Evolutionary conservation across 1,139 yeast genomes (phyloP).

Genomic region (Yamadazyma diddensiae): DNA sequence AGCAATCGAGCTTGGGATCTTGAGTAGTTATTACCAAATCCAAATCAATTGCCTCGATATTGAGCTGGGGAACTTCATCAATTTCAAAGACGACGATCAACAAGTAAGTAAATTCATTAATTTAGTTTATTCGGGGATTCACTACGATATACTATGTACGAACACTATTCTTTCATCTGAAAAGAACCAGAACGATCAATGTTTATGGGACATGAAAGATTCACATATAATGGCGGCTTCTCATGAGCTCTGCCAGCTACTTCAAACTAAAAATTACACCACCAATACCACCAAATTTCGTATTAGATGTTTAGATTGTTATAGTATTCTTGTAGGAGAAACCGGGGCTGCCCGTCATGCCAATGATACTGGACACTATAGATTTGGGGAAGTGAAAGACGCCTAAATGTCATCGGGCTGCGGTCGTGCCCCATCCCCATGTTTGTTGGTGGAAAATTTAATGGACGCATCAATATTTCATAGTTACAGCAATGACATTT

Average conservation of each 20-base stretch:
- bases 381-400: conserved; percentile 52
- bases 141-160: conserved; percentile 63
- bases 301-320: conserved; percentile 59
- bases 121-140: conserved; percentile 69
- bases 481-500: conserved; percentile 26
- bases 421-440: no score
- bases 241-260: conserved; percentile 36
- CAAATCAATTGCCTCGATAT: conserved; percentile 66
- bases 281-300: conserved; percentile 66
- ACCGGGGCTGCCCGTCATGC: conserved; percentile 69
- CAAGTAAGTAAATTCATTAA: conserved; percentile 37
- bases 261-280: conserved; percentile 56
- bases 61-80: conserved; percentile 58
- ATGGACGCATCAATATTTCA: conserved; percentile 8
- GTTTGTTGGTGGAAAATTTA: conserved; percentile 8
- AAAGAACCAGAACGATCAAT: conserved; percentile 29
- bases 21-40: conserved; percentile 52
- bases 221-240: conserved; percentile 33
- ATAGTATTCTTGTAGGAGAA: conserved; percentile 56
- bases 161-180: conserved; percentile 25
- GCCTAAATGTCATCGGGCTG: neutral
- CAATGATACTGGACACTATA: conserved; percentile 55
- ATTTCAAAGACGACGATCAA: conserved; percentile 42
- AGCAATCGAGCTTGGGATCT: conserved; percentile 71
- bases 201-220: conserved; percentile 32